Evolutionary conservation across 352 stramenopile genomes (phyloP), one percentile per base, ranked within the genome.

Genomic region (Plasmopara muralis): DNA sequence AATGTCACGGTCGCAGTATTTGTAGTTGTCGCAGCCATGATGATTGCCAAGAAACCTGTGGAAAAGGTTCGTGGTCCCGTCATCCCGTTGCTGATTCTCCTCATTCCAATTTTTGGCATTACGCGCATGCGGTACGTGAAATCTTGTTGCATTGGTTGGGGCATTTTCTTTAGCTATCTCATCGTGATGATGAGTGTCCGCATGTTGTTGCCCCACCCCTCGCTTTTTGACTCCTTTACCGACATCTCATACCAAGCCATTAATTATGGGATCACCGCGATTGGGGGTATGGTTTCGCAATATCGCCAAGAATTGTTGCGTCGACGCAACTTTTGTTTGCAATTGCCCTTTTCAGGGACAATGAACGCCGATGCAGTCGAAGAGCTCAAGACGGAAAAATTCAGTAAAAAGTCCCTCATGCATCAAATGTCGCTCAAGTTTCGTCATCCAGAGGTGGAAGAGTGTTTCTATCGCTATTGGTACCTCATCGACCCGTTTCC

Each of bases 51-150:
- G 66, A 90, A 90, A 55, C 77, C 77, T 6, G 63, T 90, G 16
- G 74, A 87, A 35, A 83, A 87, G 33, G 62, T 63, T 35, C 83
- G 72, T 38, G 77, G 77, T 1, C 77, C 80, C 12, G 58, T 90
- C 3, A 84, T 90, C 25, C 80, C 80, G 40, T 58, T 90, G 60
- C 60, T 90, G n/a, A 85, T 90, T 44, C 50, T 90, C 28, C 50
- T 90, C n/a, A 87, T 90, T 16, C 80, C 80, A 31, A 84, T 90
- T 54, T 90, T 87, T 43, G 80, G 80, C n/a, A 90, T 90, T 58
- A 90, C 80, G 28, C 55, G 80, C 43, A 90, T 90, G 80, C 75
- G 80, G 28, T 90, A 83, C 45, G 63, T 87, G 20, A 82, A 83
- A 55, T 85, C 73, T 47, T 88, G 77, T 45, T 61, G 59, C 42